Evolutionary conservation across 2,329 filamentous ascomycete genomes (phyloP).

Genomic region (Blastomyces gilchristii): DNA sequence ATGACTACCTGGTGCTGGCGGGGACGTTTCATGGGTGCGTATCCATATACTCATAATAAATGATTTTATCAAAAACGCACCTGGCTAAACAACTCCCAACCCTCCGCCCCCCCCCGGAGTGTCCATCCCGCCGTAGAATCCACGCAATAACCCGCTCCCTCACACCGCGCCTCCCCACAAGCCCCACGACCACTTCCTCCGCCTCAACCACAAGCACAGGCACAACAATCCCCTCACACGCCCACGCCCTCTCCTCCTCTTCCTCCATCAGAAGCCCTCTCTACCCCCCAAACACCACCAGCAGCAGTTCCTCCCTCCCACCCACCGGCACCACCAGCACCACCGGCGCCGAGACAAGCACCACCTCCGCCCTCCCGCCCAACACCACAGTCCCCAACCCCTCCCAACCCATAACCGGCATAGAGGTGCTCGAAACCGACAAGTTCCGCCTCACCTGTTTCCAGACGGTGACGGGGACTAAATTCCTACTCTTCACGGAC

Average conservation of each 20-base stretch:
- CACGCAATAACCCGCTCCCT: conserved; percentile 54
- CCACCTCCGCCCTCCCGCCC: conserved; percentile 26
- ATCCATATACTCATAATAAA: background rate
- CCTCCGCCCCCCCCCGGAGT: background rate
- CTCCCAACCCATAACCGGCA: conserved; percentile 45
- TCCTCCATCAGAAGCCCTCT: conserved; percentile 18
- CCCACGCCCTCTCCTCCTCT: conserved; percentile 19
- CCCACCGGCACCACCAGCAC: conserved; percentile 20
- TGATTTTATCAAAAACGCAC: background rate
- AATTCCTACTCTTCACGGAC: conserved; percentile 93
- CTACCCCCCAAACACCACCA: conserved; percentile 15
- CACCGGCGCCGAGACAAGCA: conserved; percentile 13
- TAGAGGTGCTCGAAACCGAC: conserved; percentile 87
- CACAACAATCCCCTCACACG: conserved; percentile 16
- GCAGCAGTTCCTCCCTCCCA: conserved; percentile 25
- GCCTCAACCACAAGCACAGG: conserved; percentile 26
- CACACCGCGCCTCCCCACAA: conserved; percentile 33
- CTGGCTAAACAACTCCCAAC: background rate
- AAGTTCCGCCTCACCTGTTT: conserved; percentile 96
- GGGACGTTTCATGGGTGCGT: conserved; percentile 89
- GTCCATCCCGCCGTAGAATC: conserved; percentile 37
- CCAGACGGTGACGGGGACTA: conserved; percentile 84
- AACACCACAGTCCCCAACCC: conserved; percentile 26
- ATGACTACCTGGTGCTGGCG: conserved; percentile 92
- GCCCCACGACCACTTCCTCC: conserved; percentile 14